phyloP scores from a whole-genome alignment of 352 stramenopile genomes.

The Phytopythium sindhum region DNA sequence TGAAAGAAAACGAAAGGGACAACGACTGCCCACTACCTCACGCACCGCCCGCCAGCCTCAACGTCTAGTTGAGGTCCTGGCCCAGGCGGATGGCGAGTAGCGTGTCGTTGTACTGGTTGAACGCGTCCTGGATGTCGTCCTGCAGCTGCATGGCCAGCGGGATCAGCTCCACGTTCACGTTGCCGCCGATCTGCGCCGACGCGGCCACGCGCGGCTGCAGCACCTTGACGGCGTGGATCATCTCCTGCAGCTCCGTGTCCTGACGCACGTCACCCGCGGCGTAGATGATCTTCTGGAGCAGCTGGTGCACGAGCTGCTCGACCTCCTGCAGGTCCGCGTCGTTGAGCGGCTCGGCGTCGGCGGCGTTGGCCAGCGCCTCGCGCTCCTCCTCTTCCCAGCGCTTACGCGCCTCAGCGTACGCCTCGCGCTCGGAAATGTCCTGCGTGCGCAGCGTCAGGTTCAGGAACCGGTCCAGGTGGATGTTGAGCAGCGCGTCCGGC shows the following conservation, averaged over 20 bases:
- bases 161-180: slow-evolving; percentile 88
- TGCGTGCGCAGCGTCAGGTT: slow-evolving; percentile 83
- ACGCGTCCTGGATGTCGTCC: slow-evolving; percentile 88
- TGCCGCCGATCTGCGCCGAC: slow-evolving; percentile 82
- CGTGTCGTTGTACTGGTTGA: slow-evolving; percentile 91
- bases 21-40: neutral
- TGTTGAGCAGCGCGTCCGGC: slow-evolving; percentile 84
- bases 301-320: slow-evolving; percentile 84
- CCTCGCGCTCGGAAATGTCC: slow-evolving; percentile 86
- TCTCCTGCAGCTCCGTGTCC: slow-evolving; percentile 87
- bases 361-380: slow-evolving; percentile 80
- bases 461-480: slow-evolving; percentile 89
- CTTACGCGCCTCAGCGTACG: slow-evolving; percentile 83
- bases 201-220: slow-evolving; percentile 77
- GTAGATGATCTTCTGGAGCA: slow-evolving; percentile 90
- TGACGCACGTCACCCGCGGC: slow-evolving; percentile 81
- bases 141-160: slow-evolving; percentile 88
- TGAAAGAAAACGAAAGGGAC: slow-evolving; percentile 1
- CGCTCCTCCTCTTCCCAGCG: slow-evolving; percentile 88
- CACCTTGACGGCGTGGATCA: slow-evolving; percentile 89
- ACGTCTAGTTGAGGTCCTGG: slow-evolving; percentile 71
- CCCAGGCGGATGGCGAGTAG: slow-evolving; percentile 78
- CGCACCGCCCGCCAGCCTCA: neutral
- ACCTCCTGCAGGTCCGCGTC: slow-evolving; percentile 88
- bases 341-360: slow-evolving; percentile 81